Evolutionary conservation across 1,284 basidiomycete species (phyloP).

Genomic region (Ceratobasidium sp.): DNA sequence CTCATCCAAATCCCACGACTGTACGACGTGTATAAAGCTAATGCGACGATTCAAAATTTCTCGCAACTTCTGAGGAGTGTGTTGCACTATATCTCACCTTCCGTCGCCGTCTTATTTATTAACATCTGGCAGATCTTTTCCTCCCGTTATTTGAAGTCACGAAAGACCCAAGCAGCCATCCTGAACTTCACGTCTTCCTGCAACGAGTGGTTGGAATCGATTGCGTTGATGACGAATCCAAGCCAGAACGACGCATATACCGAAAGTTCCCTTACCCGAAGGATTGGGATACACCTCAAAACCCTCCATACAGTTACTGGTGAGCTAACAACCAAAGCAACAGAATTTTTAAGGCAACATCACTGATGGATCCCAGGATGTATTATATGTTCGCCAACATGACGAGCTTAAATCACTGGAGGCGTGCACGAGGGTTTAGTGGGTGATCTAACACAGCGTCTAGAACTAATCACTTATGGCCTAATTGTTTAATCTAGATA

Average conservation of each 20-base stretch:
- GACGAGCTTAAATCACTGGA: slow-evolving; percentile 94
- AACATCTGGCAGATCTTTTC: slow-evolving; percentile 80
- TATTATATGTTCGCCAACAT: slow-evolving; percentile 99
- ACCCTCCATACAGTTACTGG: slow-evolving; percentile 96
- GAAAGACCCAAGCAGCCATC: slow-evolving; percentile 87
- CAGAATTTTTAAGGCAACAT: background rate
- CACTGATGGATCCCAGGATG: slow-evolving; percentile 65
- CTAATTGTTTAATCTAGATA: slow-evolving; percentile 64
- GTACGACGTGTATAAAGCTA: slow-evolving; percentile 96
- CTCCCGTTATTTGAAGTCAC: slow-evolving; percentile 96
- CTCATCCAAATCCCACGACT: slow-evolving; percentile 95
- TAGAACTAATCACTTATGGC: background rate
- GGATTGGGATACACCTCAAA: slow-evolving; percentile 89
- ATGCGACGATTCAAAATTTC: slow-evolving; percentile 86
- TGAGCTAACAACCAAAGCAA: slow-evolving; percentile 54
- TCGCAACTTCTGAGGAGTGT: slow-evolving; percentile 90
- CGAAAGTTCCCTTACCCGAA: slow-evolving; percentile 96
- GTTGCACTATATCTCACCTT: slow-evolving; percentile 53
- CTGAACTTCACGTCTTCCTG: slow-evolving; percentile 94
- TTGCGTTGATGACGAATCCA: slow-evolving; percentile 97
- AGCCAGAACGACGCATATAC: slow-evolving; percentile 90
- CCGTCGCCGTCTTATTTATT: slow-evolving; percentile 26
- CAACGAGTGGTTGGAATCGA: slow-evolving; percentile 98
- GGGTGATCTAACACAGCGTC: slow-evolving; percentile 53
- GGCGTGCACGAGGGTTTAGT: slow-evolving; percentile 91